Evolutionary conservation across 192 early-diverging fungal species (phyloP).

Genomic region (Umbelopsis isabellina): DNA sequence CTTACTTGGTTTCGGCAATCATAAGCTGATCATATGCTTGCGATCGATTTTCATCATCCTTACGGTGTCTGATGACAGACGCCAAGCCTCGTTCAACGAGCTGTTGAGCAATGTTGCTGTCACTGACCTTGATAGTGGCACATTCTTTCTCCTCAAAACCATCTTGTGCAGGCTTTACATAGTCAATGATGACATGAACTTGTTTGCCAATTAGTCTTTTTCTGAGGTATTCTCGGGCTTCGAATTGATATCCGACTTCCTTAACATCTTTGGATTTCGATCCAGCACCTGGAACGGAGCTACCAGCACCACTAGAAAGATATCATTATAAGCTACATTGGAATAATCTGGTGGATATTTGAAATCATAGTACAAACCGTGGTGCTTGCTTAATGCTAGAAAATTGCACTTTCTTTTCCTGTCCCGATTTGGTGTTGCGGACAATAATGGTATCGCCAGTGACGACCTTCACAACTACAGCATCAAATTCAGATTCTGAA

Average conservation of each 20-base stretch:
- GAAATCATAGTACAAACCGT: background rate
- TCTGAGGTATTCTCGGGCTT: slow-evolving; percentile 89
- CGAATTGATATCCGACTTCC: slow-evolving; percentile 80
- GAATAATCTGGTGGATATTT: background rate
- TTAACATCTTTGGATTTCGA: slow-evolving; percentile 74
- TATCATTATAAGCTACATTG: background rate
- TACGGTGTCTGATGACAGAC: slow-evolving; percentile 76
- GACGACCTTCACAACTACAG: slow-evolving; percentile 52
- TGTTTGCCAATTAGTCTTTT: slow-evolving; percentile 86
- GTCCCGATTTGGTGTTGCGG: slow-evolving; percentile 35
- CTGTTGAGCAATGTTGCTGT: slow-evolving; percentile 60
- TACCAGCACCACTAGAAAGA: slow-evolving; percentile 21
- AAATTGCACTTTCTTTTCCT: slow-evolving; percentile 46
- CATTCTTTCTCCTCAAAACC: slow-evolving; percentile 86
- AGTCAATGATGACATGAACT: slow-evolving; percentile 77
- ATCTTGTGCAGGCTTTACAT: slow-evolving; percentile 86
- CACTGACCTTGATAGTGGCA: slow-evolving; percentile 75
- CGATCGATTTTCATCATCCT: slow-evolving; percentile 87
- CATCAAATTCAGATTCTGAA: slow-evolving; percentile 59
- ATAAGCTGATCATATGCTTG: slow-evolving; percentile 85
- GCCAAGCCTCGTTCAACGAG: slow-evolving; percentile 75
- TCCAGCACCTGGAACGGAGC: slow-evolving; percentile 19
- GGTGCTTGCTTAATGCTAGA: slow-evolving; percentile 46
- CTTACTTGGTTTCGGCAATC: slow-evolving; percentile 72
- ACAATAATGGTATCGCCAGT: slow-evolving; percentile 61